Evolutionary conservation across 2,329 filamentous ascomycete genomes (phyloP).

Genomic region (Verticillium tricorpus): DNA sequence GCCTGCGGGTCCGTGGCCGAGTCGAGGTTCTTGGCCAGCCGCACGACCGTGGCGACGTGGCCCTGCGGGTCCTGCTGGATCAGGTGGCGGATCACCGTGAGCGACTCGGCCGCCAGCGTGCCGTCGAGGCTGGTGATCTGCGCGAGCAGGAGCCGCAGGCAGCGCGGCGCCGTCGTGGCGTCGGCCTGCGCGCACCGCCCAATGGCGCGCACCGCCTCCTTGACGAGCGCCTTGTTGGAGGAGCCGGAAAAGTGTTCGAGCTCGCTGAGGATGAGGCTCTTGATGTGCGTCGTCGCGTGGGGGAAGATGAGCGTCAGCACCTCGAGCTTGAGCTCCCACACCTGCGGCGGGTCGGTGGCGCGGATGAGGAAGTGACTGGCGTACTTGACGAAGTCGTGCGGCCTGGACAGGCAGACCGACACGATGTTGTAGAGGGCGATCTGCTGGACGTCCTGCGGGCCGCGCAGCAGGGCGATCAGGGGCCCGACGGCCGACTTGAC

Average conservation of each 20-base stretch:
- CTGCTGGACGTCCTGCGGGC: slow-evolving; percentile 82
- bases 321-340: slow-evolving; percentile 92
- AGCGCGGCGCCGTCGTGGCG: slow-evolving; percentile 65
- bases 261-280: slow-evolving; percentile 85
- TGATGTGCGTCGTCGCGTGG: slow-evolving; percentile 67
- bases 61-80: slow-evolving; percentile 84
- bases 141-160: slow-evolving; percentile 74
- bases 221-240: slow-evolving; percentile 68
- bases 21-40: slow-evolving; percentile 87
- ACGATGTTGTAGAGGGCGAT: slow-evolving; percentile 93
- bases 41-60: slow-evolving; percentile 80
- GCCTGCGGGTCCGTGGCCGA: slow-evolving; percentile 83
- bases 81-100: slow-evolving; percentile 91
- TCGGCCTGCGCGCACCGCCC: slow-evolving; percentile 87
- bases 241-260: slow-evolving; percentile 83
- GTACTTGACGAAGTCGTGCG: slow-evolving; percentile 80
- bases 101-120: slow-evolving; percentile 81
- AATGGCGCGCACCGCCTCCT: slow-evolving; percentile 87
- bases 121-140: slow-evolving; percentile 88
- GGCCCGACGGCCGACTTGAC: slow-evolving; percentile 74
- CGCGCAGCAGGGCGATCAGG: slow-evolving; percentile 77
- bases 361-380: slow-evolving; percentile 85
- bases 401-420: slow-evolving; percentile 74
- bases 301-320: slow-evolving; percentile 88
- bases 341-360: slow-evolving; percentile 70